Conservation (phyloP, 1,139 yeast genomes). For the Pichia sp. region DNA sequence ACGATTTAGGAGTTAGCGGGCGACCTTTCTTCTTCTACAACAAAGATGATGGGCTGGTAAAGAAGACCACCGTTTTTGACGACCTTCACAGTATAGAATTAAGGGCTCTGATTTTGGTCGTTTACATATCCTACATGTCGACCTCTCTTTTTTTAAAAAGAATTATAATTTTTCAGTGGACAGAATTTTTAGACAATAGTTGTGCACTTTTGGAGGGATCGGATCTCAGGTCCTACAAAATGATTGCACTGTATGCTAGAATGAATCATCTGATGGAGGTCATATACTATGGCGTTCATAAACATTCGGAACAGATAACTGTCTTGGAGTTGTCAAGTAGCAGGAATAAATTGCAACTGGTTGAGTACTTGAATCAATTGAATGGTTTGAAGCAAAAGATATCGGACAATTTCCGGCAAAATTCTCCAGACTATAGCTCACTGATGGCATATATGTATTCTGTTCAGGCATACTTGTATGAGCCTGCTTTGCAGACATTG, state of each 20-base stretch:
- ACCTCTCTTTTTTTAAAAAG: conserved; percentile 52
- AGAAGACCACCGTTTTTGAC: conserved; percentile 28
- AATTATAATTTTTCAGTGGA: conserved; percentile 51
- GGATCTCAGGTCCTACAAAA: conserved; percentile 31
- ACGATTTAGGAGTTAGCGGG: conserved; percentile 71
- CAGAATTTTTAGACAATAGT: conserved; percentile 60
- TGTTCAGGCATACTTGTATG: conserved; percentile 72
- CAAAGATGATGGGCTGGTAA: conserved; percentile 37
- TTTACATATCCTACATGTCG: conserved; percentile 49
- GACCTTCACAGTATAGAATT: conserved; percentile 37
- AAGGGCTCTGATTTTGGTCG: conserved; percentile 43
- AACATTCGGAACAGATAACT: conserved; percentile 27
- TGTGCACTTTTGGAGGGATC: conserved; percentile 45
- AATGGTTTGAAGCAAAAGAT: conserved; percentile 38
- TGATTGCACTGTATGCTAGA: conserved; percentile 57
- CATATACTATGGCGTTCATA: conserved; percentile 50
- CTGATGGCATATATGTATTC: conserved; percentile 53
- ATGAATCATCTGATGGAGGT: conserved; percentile 59
- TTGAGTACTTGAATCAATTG: conserved; percentile 43
- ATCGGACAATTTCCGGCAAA: conserved; percentile 16
- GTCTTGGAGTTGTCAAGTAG: conserved; percentile 26
- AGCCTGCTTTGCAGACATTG: conserved; percentile 36
- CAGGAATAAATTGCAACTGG: conserved; percentile 36
- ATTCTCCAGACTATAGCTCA: conserved; percentile 37
- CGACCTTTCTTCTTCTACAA: conserved; percentile 41